Evolutionary conservation across 495 filamentous ascomycete genomes (phyloP), one percentile per base, ranked within the genome.

Genomic region (Penicillium tannophilum): DNA sequence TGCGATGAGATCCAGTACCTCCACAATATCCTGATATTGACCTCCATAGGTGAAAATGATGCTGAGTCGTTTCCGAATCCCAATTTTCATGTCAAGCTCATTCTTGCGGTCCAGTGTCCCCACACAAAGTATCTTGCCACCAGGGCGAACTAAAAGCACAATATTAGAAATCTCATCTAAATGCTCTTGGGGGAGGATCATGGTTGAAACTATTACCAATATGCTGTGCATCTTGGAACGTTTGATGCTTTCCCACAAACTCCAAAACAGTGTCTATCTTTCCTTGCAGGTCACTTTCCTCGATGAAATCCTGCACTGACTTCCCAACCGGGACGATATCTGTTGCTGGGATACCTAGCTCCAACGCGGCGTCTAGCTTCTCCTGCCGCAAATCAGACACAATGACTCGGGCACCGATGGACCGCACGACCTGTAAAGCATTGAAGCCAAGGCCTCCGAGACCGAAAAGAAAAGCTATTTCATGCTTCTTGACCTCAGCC

Each of bases 21-120:
- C 62, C 20, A 52, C 55, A 9, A 69, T n/a, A 61, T 69, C 64
- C 12, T 23, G 46, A 19, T 64, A 54, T 41, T 63, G 67, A 9
- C 67, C 64, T 23, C 62, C 64, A 46, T 69, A 69, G 16, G 63
- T 65, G 52, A 66, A 67, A 36, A 66, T 62, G 24, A 69, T 60
- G 28, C 61, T 66, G 31, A 69, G 20, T 39, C 66, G 24, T 44
- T 66, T 66, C 30, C 61, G 63, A 56, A 69, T 69, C 12, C 66
- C 60, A 30, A 60, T 62, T 42, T 66, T 69, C 66, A 66, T 69
- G 36, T 63, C 61, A 14, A 63, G 6, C 26, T 63, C 55, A 55
- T 69, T 69, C 3, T 26, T 39, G 6, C 58, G 61, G 24, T 66
- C 58, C 8, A 57, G 30, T 3, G 66, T 66, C 12, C 63, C 63